phyloP scores from a whole-genome alignment of 495 filamentous ascomycete species.

The Glonium stellatum region DNA sequence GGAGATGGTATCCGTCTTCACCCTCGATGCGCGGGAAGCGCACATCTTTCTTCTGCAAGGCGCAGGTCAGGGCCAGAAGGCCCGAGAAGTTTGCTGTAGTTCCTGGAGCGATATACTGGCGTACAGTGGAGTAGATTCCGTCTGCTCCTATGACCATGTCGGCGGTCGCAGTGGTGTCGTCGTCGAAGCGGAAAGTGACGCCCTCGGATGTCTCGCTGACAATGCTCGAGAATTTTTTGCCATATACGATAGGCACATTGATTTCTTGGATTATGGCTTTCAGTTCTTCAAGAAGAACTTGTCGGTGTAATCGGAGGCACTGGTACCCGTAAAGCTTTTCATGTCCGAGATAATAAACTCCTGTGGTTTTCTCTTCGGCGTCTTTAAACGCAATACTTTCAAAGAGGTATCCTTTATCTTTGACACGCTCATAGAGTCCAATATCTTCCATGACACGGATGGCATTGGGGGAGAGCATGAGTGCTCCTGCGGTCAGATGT shows the following conservation, averaged over 20 bases:
- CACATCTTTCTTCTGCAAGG: slow-evolving; percentile 9
- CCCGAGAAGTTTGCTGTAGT: slow-evolving; percentile 10
- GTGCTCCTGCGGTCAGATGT: slow-evolving; percentile 41
- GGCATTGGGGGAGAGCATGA: slow-evolving; percentile 49
- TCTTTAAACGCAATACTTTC: slow-evolving; percentile 40
- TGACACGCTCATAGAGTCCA: slow-evolving; percentile 41
- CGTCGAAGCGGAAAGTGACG: slow-evolving; percentile 34
- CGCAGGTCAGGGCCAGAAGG: slow-evolving; percentile 8
- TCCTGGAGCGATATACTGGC: slow-evolving; percentile 13
- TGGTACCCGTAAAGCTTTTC: slow-evolving; percentile 40
- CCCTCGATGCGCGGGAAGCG: slow-evolving; percentile 6
- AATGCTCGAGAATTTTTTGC: slow-evolving; percentile 39
- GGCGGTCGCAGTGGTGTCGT: slow-evolving; percentile 7
- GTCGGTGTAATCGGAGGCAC: slow-evolving; percentile 44
- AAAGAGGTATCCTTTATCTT: slow-evolving; percentile 33
- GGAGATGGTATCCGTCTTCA: slow-evolving; percentile 35
- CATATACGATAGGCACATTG: slow-evolving; percentile 39
- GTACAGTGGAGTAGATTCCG: slow-evolving; percentile 22
- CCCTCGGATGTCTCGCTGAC: slow-evolving; percentile 31
- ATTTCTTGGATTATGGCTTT: slow-evolving; percentile 30
- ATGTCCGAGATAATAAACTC: slow-evolving; percentile 41
- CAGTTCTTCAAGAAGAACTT: slow-evolving; percentile 41
- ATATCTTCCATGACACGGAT: slow-evolving; percentile 43
- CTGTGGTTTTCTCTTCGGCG: slow-evolving; percentile 27
- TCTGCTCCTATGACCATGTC: slow-evolving; percentile 20